A percentile compares a stretch with the other conserved stretches of the same genome.
phyloP scores from a whole-genome alignment of 768 basidiomycete genomes.

The Tylopilus intermedius region DNA sequence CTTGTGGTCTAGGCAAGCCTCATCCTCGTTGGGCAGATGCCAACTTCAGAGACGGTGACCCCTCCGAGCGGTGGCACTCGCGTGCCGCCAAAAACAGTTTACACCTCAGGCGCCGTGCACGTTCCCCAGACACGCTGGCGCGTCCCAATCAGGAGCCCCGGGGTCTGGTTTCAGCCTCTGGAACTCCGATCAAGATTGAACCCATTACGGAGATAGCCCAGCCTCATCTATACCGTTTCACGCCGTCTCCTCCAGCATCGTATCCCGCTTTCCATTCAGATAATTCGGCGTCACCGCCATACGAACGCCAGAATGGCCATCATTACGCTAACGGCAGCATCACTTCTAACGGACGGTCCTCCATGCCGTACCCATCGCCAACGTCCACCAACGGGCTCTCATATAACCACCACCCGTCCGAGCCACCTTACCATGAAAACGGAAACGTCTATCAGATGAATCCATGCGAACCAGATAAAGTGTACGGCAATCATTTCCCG shows the following conservation, averaged over 20 bases:
- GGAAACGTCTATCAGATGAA: constrained; percentile 35
- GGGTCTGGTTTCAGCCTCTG: constrained; percentile 40
- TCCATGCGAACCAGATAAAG: constrained; percentile 32
- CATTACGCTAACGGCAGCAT: constrained; percentile 30
- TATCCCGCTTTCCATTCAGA: constrained; percentile 51
- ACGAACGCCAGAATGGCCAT: constrained; percentile 33
- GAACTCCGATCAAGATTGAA: constrained; percentile 68
- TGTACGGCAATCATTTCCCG: constrained; percentile 30
- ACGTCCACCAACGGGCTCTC: constrained; percentile 32
- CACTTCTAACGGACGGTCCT: constrained; percentile 24
- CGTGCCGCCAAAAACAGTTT: constrained; percentile 66
- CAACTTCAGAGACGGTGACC: constrained; percentile 74
- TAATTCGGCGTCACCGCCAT: constrained; percentile 32
- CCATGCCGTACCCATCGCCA: constrained; percentile 33
- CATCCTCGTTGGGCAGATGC: constrained; percentile 84
- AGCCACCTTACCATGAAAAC: constrained; percentile 32
- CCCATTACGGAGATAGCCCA: constrained; percentile 44
- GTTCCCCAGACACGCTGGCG: constrained; percentile 33
- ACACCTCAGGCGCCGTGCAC: constrained; percentile 37
- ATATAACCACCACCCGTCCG: constrained; percentile 31
- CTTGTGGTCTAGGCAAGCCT: constrained; percentile 58
- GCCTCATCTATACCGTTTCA: constrained; percentile 63
- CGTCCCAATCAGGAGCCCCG: constrained; percentile 35
- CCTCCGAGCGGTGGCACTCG: constrained; percentile 83
- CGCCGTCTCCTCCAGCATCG: constrained; percentile 54